Conservation (phyloP, 257 asterid species). For the Fraxinus anomala region DNA sequence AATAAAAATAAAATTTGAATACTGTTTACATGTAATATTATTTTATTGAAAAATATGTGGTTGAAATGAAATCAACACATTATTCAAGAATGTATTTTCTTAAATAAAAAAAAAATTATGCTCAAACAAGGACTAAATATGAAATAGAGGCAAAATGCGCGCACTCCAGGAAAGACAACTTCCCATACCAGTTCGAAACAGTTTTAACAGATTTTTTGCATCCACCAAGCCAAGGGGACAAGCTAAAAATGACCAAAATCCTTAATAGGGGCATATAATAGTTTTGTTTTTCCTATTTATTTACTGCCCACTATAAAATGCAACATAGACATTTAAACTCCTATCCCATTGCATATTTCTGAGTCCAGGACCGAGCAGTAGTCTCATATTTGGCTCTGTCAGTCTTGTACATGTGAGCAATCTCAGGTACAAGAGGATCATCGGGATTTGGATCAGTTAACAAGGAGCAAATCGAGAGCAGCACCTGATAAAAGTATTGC, state of each 20-base stretch:
- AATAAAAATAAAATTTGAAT: too few species aligned
- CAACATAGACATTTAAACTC: not conserved
- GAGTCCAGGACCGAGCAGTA: constrained; percentile 84
- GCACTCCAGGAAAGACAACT: not conserved
- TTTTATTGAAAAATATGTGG: too few species aligned
- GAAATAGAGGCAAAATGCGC: not conserved
- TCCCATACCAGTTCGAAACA: not conserved
- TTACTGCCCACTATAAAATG: constrained; percentile 22
- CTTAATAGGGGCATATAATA: constrained; percentile 13
- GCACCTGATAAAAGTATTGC: constrained; percentile 40
- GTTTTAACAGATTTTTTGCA: not conserved
- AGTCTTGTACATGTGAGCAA: constrained; percentile 77
- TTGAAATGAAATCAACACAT: too few species aligned
- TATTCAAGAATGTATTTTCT: too few species aligned
- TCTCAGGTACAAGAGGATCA: constrained; percentile 86
- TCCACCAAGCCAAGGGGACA: constrained; percentile 22
- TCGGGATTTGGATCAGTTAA: constrained; percentile 87
- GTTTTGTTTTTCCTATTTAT: constrained; percentile 32
- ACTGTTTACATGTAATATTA: too few species aligned
- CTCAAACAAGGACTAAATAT: too few species aligned
- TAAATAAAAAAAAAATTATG: too few species aligned
- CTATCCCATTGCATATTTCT: constrained; percentile 77
- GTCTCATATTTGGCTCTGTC: constrained; percentile 68
- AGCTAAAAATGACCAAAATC: constrained; percentile 28
- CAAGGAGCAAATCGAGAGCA: constrained; percentile 77